Base-by-base conservation (phyloP, 2,329 filamentous ascomycete species). In the Fusarium mangiferae region DNA sequence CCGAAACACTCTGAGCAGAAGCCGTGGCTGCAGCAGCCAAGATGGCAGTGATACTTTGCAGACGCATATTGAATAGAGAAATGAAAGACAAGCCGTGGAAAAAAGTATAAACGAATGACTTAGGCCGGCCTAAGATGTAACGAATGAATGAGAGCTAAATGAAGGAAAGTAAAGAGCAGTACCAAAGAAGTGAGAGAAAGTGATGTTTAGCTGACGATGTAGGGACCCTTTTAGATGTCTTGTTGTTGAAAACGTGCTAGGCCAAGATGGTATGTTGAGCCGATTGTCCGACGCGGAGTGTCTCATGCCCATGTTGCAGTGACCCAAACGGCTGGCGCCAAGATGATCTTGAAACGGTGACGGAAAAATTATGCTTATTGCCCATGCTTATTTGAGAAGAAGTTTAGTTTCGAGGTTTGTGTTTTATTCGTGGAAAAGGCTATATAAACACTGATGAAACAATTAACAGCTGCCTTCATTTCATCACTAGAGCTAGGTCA, bases 1-100 rank as follows among this genome's bases (percentile, higher is more conserved):
- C 79, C 14, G 77, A 66, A n/a, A 81, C 78, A 17, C 72, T 54
- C 57, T 80, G 76, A 18, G 79, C 79, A 24, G 77, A 74, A 46
- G 68, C 76, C 2, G 70, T 61, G 13, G 76, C 66, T 8, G 68
- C 72, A 35, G 65, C 75, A 3, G 73, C 75, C 33, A 79, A 59
- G 62, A 78, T 12, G 36, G 46, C 28, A 26, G 57, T 11, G n/a
- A 60, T 41, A 38, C 30, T 49, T 35, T 60, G 57, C 35, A 60
- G 36, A 41, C 57, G 57, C 57, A 60, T 60, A 14, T 55, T 60
- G 46, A 54, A 39, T 33, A 41, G 36, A 60, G 49, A 54, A 60
- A 41, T n/a, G 28, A 60, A 60, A 41, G 48, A 41, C 22, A 33
- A 60, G 57, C 46, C 57, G 45, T 54, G 33, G 33, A 12, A 33